Conservation (phyloP, 1,284 basidiomycete genomes). For the Melampsora larici-populina region DNA sequence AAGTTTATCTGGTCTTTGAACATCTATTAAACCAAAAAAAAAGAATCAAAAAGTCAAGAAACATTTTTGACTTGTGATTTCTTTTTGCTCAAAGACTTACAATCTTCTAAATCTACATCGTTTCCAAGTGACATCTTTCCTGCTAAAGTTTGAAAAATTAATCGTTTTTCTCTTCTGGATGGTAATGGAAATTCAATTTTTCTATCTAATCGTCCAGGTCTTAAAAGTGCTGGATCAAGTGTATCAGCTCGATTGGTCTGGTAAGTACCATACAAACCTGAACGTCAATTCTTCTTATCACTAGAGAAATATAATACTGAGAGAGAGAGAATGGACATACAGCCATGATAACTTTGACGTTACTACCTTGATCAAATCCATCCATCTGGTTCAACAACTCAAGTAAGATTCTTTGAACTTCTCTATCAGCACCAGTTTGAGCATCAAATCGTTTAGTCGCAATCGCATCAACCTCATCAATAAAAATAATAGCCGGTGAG, state of each 20-base stretch:
- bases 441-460: slow-evolving; percentile 69
- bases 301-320: not conserved
- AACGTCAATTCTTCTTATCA: slow-evolving; percentile 73
- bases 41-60: slow-evolving; percentile 6
- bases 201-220: slow-evolving; percentile 91
- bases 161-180: slow-evolving; percentile 86
- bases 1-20: slow-evolving; percentile 90
- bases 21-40: slow-evolving; percentile 62
- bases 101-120: slow-evolving; percentile 97
- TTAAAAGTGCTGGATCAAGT: slow-evolving; percentile 87
- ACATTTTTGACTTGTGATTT: too few species aligned
- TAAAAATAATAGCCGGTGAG: slow-evolving; percentile 77
- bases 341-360: slow-evolving; percentile 55
- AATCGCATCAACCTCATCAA: slow-evolving; percentile 95
- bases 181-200: slow-evolving; percentile 98
- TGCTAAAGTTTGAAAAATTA: slow-evolving; percentile 98
- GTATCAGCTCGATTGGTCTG: slow-evolving; percentile 97
- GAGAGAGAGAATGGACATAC: not conserved
- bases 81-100: slow-evolving; percentile 66
- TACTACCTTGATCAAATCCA: slow-evolving; percentile 65
- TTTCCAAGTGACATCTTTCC: slow-evolving; percentile 96
- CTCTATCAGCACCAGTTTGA: slow-evolving; percentile 65
- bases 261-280: too few species aligned
- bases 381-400: slow-evolving; percentile 92
- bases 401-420: slow-evolving; percentile 91